phyloP scores from a whole-genome alignment of 176 grass and related monocot genomes.

The Saccharum spontaneum region DNA sequence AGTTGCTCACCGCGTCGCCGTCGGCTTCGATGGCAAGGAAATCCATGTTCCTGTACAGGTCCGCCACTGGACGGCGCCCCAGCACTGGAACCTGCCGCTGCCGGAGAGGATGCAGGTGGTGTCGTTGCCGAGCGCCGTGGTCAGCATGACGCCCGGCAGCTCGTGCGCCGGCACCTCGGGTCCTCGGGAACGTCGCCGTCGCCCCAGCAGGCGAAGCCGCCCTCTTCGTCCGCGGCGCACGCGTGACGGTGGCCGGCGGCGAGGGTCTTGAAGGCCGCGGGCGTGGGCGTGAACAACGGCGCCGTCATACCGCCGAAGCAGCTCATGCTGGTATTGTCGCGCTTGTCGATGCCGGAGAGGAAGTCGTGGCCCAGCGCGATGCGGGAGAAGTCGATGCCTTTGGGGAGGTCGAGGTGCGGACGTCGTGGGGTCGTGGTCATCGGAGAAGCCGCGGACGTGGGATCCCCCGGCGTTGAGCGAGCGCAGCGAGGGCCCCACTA shows the following conservation, averaged over 20 bases:
- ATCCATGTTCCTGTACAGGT: background rate
- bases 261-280: slow-evolving; percentile 8
- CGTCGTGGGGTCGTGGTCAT: slow-evolving; percentile 41
- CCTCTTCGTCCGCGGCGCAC: slow-evolving; percentile 47
- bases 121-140: slow-evolving; percentile 63
- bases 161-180: slow-evolving; percentile 6
- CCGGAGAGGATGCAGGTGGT: slow-evolving; percentile 67
- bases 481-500: slow-evolving; percentile 58
- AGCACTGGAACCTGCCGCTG: slow-evolving; percentile 48
- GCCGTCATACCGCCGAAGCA: slow-evolving; percentile 44
- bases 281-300: background rate
- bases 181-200: slow-evolving; percentile 44
- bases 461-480: slow-evolving; percentile 56
- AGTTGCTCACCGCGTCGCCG: slow-evolving; percentile 63
- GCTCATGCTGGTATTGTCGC: background rate
- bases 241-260: slow-evolving; percentile 61
- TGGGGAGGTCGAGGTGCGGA: slow-evolving; percentile 25
- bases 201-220: slow-evolving; percentile 69
- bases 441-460: slow-evolving; percentile 69
- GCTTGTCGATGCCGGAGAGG: slow-evolving; percentile 58
- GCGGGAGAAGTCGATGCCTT: slow-evolving; percentile 37
- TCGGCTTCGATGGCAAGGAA: slow-evolving; percentile 69
- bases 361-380: slow-evolving; percentile 83
- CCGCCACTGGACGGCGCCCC: slow-evolving; percentile 55
- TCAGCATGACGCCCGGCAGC: slow-evolving; percentile 29